phyloP scores from a whole-genome alignment of 2,329 filamentous ascomycete species.

The Drechslerella dactyloides region DNA sequence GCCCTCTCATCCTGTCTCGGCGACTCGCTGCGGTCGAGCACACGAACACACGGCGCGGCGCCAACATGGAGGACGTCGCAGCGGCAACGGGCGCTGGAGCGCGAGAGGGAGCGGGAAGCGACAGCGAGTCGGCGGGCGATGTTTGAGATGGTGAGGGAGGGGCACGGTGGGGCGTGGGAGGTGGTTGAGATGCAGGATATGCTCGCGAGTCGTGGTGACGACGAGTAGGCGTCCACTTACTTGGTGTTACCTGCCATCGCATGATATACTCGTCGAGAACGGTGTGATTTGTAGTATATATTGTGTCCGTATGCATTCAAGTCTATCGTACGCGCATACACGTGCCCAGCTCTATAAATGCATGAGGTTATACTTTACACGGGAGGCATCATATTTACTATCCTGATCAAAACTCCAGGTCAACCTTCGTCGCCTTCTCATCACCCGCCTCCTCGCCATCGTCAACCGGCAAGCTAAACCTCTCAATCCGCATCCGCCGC shows the following conservation, averaged over 20 bases:
- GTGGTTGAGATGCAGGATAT: conserved; percentile 55
- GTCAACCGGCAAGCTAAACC: conserved; percentile 85
- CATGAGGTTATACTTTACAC: no score
- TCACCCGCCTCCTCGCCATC: conserved; percentile 68
- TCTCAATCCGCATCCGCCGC: conserved; percentile 81
- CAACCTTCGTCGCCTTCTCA: conserved; percentile 67
- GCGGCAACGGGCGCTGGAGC: conserved; percentile 49
- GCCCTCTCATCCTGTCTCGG: conserved; percentile 57
- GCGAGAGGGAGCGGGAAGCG: conserved; percentile 32
- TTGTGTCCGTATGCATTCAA: not conserved
- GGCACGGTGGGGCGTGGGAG: conserved; percentile 56
- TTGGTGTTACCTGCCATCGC: conserved; percentile 12
- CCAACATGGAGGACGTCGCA: no score
- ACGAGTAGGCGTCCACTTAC: conserved; percentile 50
- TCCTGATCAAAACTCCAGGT: conserved; percentile 72
- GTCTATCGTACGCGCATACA: not conserved
- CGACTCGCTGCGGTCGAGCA: conserved; percentile 53
- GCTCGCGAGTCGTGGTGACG: conserved; percentile 41
- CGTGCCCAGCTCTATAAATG: not conserved
- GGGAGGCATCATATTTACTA: no score
- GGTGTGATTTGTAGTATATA: conserved; percentile 47
- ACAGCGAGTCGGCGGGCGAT: conserved; percentile 52
- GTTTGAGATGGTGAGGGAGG: conserved; percentile 56
- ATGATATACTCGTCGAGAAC: conserved; percentile 8
- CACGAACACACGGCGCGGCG: conserved; percentile 21